A percentile compares a stretch with the other conserved stretches of the same genome.
Conservation (phyloP, 148 eudicot genomes). For the Talinum fruticosum region DNA sequence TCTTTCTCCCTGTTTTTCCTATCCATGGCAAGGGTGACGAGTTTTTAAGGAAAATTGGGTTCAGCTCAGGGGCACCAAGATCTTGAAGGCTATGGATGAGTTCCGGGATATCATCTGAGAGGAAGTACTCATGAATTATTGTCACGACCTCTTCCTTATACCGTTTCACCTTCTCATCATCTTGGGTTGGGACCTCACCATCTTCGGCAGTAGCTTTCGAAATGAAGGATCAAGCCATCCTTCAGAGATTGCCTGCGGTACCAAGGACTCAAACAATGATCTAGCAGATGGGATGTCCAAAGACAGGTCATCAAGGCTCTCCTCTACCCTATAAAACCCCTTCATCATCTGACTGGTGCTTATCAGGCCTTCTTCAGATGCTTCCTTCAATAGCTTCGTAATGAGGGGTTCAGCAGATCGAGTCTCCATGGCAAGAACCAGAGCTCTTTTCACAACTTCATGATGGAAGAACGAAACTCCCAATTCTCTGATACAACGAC, state of each 20-base stretch:
- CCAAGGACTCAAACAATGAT: constrained; percentile 49
- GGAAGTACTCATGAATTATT: constrained; percentile 89
- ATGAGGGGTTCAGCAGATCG: constrained; percentile 63
- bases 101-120: constrained; percentile 93
- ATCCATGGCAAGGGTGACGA: constrained; percentile 90
- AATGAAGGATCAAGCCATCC: constrained; percentile 86
- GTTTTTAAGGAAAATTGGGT: constrained; percentile 79
- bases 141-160: constrained; percentile 74
- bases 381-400: constrained; percentile 66
- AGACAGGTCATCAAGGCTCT: constrained; percentile 90
- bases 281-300: constrained; percentile 87
- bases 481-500: constrained; percentile 82
- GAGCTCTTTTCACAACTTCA: constrained; percentile 90
- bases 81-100: constrained; percentile 81
- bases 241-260: constrained; percentile 68
- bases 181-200: constrained; percentile 36
- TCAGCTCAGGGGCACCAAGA: constrained; percentile 62
- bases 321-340: constrained; percentile 73
- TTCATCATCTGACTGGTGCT: constrained; percentile 90
- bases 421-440: constrained; percentile 80
- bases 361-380: constrained; percentile 84
- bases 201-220: constrained; percentile 37
- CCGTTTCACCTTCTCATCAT: constrained; percentile 52
- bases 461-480: constrained; percentile 91
- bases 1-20: constrained; percentile 93